A percentile compares a stretch with the other conserved stretches of the same genome.
These are phyloP conservation scores for Pythium sukuiense DNA, from an alignment of 352 stramenopile genomes.

Conservation along the genomic window DNA sequence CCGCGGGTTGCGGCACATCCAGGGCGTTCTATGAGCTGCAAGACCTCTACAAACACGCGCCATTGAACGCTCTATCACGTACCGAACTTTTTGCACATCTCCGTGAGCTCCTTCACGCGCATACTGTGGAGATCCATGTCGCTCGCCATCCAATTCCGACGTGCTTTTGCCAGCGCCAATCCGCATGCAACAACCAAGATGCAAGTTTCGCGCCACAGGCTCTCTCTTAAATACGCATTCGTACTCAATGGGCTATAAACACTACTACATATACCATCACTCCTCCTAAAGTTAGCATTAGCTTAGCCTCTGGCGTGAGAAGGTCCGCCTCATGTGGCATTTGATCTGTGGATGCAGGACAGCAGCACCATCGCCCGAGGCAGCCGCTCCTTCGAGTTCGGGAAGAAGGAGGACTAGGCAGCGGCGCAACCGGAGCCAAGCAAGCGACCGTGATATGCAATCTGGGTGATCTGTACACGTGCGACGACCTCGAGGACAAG, in stretches of 20 bases:
- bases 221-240: slow-evolving; percentile 14
- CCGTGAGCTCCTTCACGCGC: slow-evolving; percentile 79
- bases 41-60: not conserved
- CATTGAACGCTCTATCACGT: slow-evolving; percentile 10
- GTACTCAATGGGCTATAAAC: slow-evolving; percentile 9
- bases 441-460: no score
- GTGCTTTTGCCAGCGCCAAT: slow-evolving; percentile 1
- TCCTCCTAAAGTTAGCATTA: no score
- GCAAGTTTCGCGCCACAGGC: slow-evolving; percentile 8
- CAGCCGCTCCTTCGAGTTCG: no score
- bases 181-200: not conserved
- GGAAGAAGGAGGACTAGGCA: no score
- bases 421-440: no score
- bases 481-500: no score
- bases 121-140: slow-evolving; percentile 68
- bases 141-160: not conserved
- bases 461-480: no score
- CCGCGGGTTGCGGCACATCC: not conserved
- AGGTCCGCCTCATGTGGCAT: not conserved
- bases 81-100: slow-evolving; percentile 80
- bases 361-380: no score
- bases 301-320: no score
- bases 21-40: not conserved
- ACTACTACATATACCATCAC: not conserved
- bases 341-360: not conserved